phyloP scores from a whole-genome alignment of 805 yeast species.

The Cyberlindnera petersonii region DNA sequence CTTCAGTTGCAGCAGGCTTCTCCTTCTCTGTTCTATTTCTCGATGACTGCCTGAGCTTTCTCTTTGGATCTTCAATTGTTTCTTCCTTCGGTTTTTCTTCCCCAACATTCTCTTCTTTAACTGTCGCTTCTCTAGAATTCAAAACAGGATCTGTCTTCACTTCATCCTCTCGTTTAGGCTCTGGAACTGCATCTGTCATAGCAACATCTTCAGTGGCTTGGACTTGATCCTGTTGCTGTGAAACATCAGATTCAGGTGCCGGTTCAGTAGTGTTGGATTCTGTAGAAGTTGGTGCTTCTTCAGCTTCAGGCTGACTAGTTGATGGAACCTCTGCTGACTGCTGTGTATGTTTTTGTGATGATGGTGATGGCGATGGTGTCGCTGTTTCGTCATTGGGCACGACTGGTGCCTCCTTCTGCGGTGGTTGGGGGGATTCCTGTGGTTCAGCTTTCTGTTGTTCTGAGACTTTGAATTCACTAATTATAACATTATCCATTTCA shows the following conservation, averaged over 20 bases:
- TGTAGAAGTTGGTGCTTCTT: background rate
- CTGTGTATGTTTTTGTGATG: background rate
- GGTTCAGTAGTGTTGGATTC: background rate
- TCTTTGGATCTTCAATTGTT: too few species aligned
- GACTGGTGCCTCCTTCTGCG: too few species aligned
- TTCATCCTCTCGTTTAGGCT: background rate
- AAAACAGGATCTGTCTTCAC: background rate
- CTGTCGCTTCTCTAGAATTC: slow-evolving; percentile 4
- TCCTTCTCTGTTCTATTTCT: background rate
- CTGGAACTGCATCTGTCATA: background rate
- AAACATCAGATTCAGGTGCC: too few species aligned
- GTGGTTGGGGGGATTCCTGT: too few species aligned
- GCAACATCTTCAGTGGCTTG: background rate
- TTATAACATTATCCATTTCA: slow-evolving; percentile 17
- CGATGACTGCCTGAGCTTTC: slow-evolving; percentile 3
- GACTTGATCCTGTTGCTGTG: too few species aligned
- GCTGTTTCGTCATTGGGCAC: background rate
- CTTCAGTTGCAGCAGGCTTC: too few species aligned
- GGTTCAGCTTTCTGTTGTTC: background rate
- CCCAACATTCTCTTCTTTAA: background rate
- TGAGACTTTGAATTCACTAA: slow-evolving; percentile 15
- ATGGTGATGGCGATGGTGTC: background rate
- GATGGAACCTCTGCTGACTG: background rate
- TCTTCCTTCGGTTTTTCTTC: too few species aligned
- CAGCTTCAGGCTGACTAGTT: background rate